Evolutionary conservation across 306 rosid genomes (phyloP), one percentile per base, ranked within the genome.

Genomic region (Dalbergia cultrata): DNA sequence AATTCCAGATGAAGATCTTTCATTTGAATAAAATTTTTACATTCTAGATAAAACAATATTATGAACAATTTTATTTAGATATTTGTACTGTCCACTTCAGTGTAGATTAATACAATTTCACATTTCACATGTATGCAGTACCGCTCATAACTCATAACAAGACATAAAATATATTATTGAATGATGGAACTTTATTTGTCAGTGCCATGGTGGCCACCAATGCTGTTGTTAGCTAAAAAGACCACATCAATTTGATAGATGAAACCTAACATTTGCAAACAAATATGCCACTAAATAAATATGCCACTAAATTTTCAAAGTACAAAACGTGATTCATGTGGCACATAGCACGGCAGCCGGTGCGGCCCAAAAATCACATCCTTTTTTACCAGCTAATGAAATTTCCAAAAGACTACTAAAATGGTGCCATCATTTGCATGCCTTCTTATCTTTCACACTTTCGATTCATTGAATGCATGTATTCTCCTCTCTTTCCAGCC

Each of bases 261-360:
- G 33, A 64, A 77, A 60, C 78, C 85, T 53, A 86, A 56, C 62
- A 80, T 59, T 57, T 80, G 83, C 11, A 72, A 72, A 50, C 18
- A 70, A 74, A 17, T 19, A 44, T 22, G 19, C 9, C 17, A 57
- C 19, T 61, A 41, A 37, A 69, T 35, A 70, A 74, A 17, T 19
- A 44, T 22, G 19, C 9, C 17, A 57, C 19, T 61, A 41, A 37
- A 69, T 35, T 45, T 49, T 3, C 7, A 17, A 50, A 78, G 65
- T 41, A 76, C 69, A 71, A 80, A 70, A 83, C 54, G 80, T 71
- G 83, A 80, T 52, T 86, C 66, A 75, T 66, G 75, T 41, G 80
- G 80, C 65, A 37, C 41, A 37, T 58, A 1, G 14, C 54, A 13
- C 18, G 8, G 4, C 26, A 26, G 60, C 10, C 60, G 69, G 69